Evolutionary conservation across 2,329 filamentous ascomycete species (phyloP), one percentile per base, ranked within the genome.

Genomic region (Hymenoscyphus scutula): DNA sequence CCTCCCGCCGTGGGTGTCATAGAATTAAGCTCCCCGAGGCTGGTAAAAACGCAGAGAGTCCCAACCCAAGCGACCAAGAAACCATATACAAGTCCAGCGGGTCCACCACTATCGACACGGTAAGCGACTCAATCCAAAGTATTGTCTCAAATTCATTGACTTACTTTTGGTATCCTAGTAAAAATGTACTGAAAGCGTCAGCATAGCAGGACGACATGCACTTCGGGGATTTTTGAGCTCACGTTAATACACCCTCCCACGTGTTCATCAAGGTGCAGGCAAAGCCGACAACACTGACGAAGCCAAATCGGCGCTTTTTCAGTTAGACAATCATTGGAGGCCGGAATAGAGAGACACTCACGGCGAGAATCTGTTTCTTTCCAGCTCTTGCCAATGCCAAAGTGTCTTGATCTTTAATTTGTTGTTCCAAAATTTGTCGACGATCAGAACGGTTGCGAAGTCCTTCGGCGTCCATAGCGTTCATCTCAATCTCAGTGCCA

Each of bases 1-100:
- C 63, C 63, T n/a, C 63, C 63, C 10, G 63, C 58, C 5, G 58
- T 53, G 3, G 63, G 63, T 38, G 62, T 60, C 63, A 65, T 65
- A 30, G 63, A 63, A 27, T 58, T 48, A 19, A 65, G 48, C 17
- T 65, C 63, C n/a, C 37, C 63, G 30, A 65, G 57, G 0, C 59
- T 58, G 6, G 61, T 37, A 23, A 54, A 53, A 19, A 37, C 29
- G 17, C 38, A 54, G 27, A 60, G 19, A 17, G 29, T 54, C 11
- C 58, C 58, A n/a, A 34, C 58, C 58, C 58, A 60, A 38, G 23
- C 34, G 8, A 54, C 15, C 29, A 60, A 51, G 27, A 60, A 60
- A 23, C 58, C 58, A 27, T 60, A 60, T 4, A 60, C 38, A 17
- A 60, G 32, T 17, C 58, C 58, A 25, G 58, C 58, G 5, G 45